Conservation (phyloP, 2,329 filamentous ascomycete species). For the Rosellinia necatrix region DNA sequence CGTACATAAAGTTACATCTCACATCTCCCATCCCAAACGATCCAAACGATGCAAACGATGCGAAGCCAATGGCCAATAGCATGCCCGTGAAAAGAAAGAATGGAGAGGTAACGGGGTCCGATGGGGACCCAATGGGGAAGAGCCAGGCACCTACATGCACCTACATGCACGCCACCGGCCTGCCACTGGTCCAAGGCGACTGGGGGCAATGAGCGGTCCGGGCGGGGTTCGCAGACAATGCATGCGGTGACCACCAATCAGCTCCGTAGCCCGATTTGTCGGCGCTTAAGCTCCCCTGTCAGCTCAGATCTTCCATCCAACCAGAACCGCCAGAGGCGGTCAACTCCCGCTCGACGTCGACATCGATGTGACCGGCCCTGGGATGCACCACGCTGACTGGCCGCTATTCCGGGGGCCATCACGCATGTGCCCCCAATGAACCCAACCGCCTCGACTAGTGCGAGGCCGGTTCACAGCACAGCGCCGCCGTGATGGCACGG, state of each 20-base stretch:
- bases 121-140: no score
- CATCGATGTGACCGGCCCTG: conserved; percentile 33
- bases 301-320: conserved; percentile 37
- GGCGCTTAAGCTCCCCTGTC: conserved; percentile 41
- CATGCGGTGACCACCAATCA: conserved; percentile 37
- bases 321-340: conserved; percentile 35
- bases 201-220: conserved; percentile 17
- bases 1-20: no score
- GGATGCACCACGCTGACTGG: conserved; percentile 40
- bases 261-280: conserved; percentile 27
- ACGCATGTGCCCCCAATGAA: conserved; percentile 46
- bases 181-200: conserved; percentile 13
- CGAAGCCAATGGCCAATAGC: neutral
- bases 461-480: conserved; percentile 47
- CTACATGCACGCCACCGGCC: neutral
- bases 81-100: conserved; percentile 8
- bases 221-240: conserved; percentile 36
- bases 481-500: conserved; percentile 42
- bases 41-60: neutral
- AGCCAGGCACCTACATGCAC: no score
- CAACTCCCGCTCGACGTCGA: conserved; percentile 29
- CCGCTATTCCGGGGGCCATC: conserved; percentile 46
- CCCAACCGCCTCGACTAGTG: conserved; percentile 45
- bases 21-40: no score
- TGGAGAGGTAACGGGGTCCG: no score